Percentiles rank a stretch among this genome's conserved stretches.
These are phyloP conservation scores for Aurantiochytrium sp. DNA, from an alignment of 108 stramenopile species.

Conservation along the genomic window DNA sequence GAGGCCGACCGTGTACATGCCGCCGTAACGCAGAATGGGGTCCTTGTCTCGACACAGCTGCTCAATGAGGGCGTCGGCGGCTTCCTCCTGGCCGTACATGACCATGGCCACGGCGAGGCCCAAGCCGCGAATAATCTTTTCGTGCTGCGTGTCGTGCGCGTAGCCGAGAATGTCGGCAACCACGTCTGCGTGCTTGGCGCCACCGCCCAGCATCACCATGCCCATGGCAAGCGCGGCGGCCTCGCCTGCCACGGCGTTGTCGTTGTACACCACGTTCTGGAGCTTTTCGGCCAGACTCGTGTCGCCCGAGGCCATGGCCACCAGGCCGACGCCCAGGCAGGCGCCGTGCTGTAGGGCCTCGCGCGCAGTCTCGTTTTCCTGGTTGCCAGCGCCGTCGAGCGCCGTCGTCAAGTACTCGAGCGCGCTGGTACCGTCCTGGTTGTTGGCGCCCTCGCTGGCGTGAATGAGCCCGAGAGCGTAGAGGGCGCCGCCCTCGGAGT, in stretches of 20 bases:
- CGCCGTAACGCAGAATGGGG: constrained; percentile 95
- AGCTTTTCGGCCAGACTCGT: constrained; percentile 73
- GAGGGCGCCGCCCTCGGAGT: constrained; percentile 88
- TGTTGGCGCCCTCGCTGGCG: constrained; percentile 75
- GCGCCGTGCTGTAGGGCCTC: constrained; percentile 96
- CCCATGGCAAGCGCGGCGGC: constrained; percentile 97
- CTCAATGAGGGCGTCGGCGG: constrained; percentile 87
- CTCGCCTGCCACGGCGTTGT: constrained; percentile 95
- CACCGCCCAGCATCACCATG: constrained; percentile 84
- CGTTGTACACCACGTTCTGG: constrained; percentile 84
- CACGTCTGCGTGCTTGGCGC: constrained; percentile 68
- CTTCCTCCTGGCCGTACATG: constrained; percentile 90
- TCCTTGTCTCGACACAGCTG: constrained; percentile 89
- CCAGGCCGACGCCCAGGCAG: constrained; percentile 93
- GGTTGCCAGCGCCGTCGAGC: not conserved
- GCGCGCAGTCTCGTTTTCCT: constrained; percentile 49
- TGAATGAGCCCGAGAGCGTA: constrained; percentile 97
- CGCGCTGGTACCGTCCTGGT: constrained; percentile 34
- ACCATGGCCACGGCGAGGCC: constrained; percentile 90
- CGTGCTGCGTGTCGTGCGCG: constrained; percentile 91
- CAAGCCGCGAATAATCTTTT: constrained; percentile 97
- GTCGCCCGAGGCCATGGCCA: constrained; percentile 83
- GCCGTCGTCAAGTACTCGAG: constrained; percentile 41
- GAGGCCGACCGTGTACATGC: constrained; percentile 89
- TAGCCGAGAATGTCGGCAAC: constrained; percentile 84